Percentiles rank a stretch among this genome's conserved stretches.
Evolutionary conservation across 2,329 filamentous ascomycete species (phyloP).

Genomic region (Lecanicillium sp.): DNA sequence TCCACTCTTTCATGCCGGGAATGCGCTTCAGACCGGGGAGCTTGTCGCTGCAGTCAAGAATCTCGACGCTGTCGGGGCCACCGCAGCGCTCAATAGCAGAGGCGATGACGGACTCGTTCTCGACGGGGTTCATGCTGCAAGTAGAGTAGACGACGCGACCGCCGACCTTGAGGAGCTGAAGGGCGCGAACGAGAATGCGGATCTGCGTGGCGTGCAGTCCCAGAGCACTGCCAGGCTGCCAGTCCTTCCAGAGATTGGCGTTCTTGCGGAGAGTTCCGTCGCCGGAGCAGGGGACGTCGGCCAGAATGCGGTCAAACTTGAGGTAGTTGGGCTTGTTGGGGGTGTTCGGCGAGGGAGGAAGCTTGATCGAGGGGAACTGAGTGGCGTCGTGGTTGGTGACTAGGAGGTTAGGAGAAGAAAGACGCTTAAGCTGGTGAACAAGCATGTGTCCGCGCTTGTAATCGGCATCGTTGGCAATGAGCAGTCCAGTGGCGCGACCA

Average conservation of each 20-base stretch:
- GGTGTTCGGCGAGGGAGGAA: slow-evolving; percentile 56
- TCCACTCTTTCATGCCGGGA: slow-evolving; percentile 76
- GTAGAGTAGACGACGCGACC: slow-evolving; percentile 96
- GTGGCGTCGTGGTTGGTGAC: slow-evolving; percentile 98
- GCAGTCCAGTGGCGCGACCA: slow-evolving; percentile 80
- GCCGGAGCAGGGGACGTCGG: slow-evolving; percentile 94
- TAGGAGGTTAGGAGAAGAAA: slow-evolving; percentile 93
- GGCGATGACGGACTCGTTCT: slow-evolving; percentile 89
- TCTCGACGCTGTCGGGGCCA: slow-evolving; percentile 70
- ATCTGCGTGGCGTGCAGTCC: slow-evolving; percentile 84
- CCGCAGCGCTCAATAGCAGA: slow-evolving; percentile 87
- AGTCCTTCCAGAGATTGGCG: slow-evolving; percentile 88
- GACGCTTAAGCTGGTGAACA: slow-evolving; percentile 93
- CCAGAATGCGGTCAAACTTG: slow-evolving; percentile 93
- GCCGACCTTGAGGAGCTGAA: slow-evolving; percentile 94
- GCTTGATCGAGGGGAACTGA: slow-evolving; percentile 84
- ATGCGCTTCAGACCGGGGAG: slow-evolving; percentile 71
- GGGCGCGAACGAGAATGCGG: slow-evolving; percentile 80
- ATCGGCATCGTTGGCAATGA: slow-evolving; percentile 94
- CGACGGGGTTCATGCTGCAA: slow-evolving; percentile 96
- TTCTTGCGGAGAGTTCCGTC: slow-evolving; percentile 95
- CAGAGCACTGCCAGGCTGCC: slow-evolving; percentile 80
- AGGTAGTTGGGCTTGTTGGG: slow-evolving; percentile 63
- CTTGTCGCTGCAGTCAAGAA: slow-evolving; percentile 75
- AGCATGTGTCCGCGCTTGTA: slow-evolving; percentile 97